A percentile compares a stretch with the other conserved stretches of the same genome.
phyloP scores from a whole-genome alignment of 306 rosid genomes.

The Spatholobus suberectus region DNA sequence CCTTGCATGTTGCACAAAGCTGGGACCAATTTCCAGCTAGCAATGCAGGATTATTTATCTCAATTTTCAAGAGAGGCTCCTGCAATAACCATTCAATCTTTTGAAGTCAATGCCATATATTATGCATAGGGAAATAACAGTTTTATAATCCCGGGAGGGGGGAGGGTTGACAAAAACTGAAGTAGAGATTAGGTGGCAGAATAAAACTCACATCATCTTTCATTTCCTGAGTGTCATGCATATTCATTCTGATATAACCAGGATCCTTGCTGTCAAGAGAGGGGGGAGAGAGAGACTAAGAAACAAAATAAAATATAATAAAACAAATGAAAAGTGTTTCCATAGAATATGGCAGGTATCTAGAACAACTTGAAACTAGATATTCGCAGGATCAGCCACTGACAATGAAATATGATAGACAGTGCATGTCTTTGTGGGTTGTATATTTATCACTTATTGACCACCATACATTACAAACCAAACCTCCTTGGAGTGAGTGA shows the following conservation, averaged over 20 bases:
- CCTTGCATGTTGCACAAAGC: slow-evolving; percentile 74
- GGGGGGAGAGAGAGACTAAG: slow-evolving; percentile 2
- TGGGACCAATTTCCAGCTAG: slow-evolving; percentile 82
- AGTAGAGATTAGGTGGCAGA: not conserved
- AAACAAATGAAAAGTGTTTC: slow-evolving; percentile 29
- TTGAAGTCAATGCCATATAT: slow-evolving; percentile 26
- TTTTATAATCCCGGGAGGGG: not conserved
- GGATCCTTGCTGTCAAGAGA: slow-evolving; percentile 89
- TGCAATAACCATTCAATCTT: slow-evolving; percentile 47
- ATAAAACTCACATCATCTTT: slow-evolving; percentile 83
- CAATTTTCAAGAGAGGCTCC: slow-evolving; percentile 96
- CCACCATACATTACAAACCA: slow-evolving; percentile 1
- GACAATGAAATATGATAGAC: not conserved
- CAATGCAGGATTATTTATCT: slow-evolving; percentile 88
- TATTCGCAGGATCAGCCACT: slow-evolving; percentile 7
- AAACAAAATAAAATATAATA: slow-evolving; percentile 13
- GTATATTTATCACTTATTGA: slow-evolving; percentile 13
- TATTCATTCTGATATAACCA: slow-evolving; percentile 79
- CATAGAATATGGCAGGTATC: not conserved
- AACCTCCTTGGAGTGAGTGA: slow-evolving; percentile 2
- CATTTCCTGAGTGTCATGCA: slow-evolving; percentile 66
- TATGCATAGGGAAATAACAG: slow-evolving; percentile 11
- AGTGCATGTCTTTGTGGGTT: not conserved
- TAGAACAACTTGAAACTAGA: slow-evolving; percentile 24
- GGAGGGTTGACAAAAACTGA: not conserved